Base-by-base conservation (phyloP, 495 filamentous ascomycete species). In the Amniculicola lignicola region DNA sequence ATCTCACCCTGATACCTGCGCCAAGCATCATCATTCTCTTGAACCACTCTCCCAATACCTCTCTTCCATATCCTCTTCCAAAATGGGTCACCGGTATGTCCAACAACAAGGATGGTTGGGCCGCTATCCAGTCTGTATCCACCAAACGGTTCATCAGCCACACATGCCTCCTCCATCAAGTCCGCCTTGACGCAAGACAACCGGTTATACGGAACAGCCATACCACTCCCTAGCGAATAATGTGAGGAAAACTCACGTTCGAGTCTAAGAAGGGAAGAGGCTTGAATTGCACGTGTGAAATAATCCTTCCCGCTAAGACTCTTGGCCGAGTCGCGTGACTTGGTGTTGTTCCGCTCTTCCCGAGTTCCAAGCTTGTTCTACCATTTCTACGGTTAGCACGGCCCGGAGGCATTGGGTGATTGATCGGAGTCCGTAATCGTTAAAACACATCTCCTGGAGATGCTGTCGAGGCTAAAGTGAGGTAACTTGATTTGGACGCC, bases 231-330 rank as follows among this genome's bases (percentile, higher is more conserved):
- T 54, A 54, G 41, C 48, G 33, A 50, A 47, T n/a, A n/a, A n/a
- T 48, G 36, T 54, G 42, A 14, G 42, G 19, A 57, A 49, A 51
- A 24, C 29, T 42, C 28, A 37, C 36, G 29, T 46, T 47, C 19
- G 37, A 28, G 11, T 3, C 22, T 21, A 57, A 16, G 4, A 44
- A 16, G 9, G 51, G 39, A 42, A 39, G 21, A 57, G 42, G 3
- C 33, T 11, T 31, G 43, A 27, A 18, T 50, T 31, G 23, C 48
- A 53, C 16, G 14, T 29, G 27, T 63, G 60, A 54, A 54, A 63
- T 29, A 55, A 28, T 15, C 23, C 15, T 16, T 33, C n/a, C 21
- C 16, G 43, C 57, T 31, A 39, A 43, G 31, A 31, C 22, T 25
- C 23, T 43, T 15, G 49, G 50, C 11, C 1, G 29, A 16, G 43